A percentile compares a stretch with the other conserved stretches of the same genome.
Conservation (phyloP, 2,329 filamentous ascomycete genomes). For the Coleophoma crateriformis region DNA sequence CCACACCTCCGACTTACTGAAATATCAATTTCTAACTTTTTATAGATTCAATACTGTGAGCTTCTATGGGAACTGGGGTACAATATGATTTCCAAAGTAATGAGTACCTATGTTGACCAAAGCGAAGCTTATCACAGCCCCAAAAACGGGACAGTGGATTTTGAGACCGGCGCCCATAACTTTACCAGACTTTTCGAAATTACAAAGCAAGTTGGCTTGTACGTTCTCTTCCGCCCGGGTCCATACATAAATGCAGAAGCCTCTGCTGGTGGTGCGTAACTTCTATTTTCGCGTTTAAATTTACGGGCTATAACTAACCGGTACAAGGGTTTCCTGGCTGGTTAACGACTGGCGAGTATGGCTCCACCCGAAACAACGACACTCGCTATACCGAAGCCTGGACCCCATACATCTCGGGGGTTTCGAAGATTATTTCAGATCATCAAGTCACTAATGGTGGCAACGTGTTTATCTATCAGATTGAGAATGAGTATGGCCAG, state of each 20-base stretch:
- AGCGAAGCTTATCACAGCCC: slow-evolving; percentile 53
- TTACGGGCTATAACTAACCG: too few species aligned
- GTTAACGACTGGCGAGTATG: slow-evolving; percentile 55
- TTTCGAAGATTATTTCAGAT: slow-evolving; percentile 43
- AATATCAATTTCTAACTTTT: slow-evolving; percentile 1
- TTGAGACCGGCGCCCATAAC: slow-evolving; percentile 52
- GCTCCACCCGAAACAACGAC: slow-evolving; percentile 46
- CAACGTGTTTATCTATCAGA: slow-evolving; percentile 49
- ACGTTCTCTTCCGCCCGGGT: slow-evolving; percentile 65
- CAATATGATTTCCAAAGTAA: slow-evolving; percentile 18
- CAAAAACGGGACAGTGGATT: slow-evolving; percentile 64
- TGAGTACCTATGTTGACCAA: too few species aligned
- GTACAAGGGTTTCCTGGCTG: slow-evolving; percentile 49
- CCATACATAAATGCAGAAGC: slow-evolving; percentile 63
- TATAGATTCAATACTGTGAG: slow-evolving; percentile 65
- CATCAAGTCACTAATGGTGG: slow-evolving; percentile 53
- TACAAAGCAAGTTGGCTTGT: slow-evolving; percentile 66
- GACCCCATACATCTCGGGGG: slow-evolving; percentile 45
- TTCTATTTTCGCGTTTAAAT: too few species aligned
- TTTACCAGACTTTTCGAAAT: slow-evolving; percentile 67
- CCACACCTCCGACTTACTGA: neutral
- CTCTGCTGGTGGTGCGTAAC: slow-evolving; percentile 39
- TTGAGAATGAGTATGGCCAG: slow-evolving; percentile 48
- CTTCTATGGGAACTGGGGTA: slow-evolving; percentile 75
- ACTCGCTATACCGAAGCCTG: slow-evolving; percentile 45